Evolutionary conservation across 352 stramenopile genomes (phyloP), one percentile per base, ranked within the genome.

Genomic region (Globisporangium iwayamae): DNA sequence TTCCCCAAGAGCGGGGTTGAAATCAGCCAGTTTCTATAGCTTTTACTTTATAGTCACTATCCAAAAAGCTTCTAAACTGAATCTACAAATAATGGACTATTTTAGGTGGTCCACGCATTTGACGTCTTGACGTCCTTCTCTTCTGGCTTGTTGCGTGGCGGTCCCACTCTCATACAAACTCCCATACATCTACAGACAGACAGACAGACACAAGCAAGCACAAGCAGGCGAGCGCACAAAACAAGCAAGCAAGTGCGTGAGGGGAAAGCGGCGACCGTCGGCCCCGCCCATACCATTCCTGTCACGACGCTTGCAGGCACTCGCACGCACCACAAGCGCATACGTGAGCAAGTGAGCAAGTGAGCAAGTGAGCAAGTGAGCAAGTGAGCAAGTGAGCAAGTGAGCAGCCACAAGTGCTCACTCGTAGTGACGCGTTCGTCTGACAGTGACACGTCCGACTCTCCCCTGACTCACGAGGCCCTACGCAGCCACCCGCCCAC

Each of bases 81-180:
- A 22, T 16, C 32, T 8, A 28, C 13, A 11, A 28, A 28, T 2
- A 28, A 28, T 2, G 20, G 28, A 28, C n/a, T 25, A 18, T 14
- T 18, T 39, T 10, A 56, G 14, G 54, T 60, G 36, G 54, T 34
- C 54, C 36, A 60, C 54, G 50, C 30, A 2, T 5, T 3, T 14
- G 36, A 38, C 28, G 25, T 56, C 54, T 60, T 50, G 54, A 60
- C 36, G 36, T 50, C 54, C 47, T 60, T 10, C 22, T 20, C 25
- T 30, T 60, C 54, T 60, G 54, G 54, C 54, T 60, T 50, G 54
- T 50, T 60, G 54, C 53, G 34, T 36, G 34, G 20, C 13, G 1
- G 54, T 60, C 36, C 54, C 54, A 60, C 54, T 60, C 54, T 60
- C 54, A 60, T 60, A 60, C 54, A 56, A 56, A 48, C 14, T 32